Conservation (phyloP, 208 protist species). For the Dictyostelium gargantuum region DNA sequence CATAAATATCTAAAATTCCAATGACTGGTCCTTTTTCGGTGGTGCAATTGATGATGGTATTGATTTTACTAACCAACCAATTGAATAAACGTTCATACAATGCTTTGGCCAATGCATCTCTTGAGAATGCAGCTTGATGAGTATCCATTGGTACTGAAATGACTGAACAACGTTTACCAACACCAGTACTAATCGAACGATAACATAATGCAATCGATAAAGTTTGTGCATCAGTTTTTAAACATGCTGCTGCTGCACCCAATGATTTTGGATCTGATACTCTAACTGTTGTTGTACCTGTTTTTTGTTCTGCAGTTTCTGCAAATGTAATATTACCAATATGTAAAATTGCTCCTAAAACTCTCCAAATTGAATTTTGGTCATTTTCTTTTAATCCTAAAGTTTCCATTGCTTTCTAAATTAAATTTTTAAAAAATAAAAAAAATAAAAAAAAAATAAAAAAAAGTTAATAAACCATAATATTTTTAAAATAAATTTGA, state of each 20-base stretch:
- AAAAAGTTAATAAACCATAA: neutral
- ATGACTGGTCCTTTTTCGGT: slow-evolving; percentile 87
- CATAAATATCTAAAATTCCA: slow-evolving; percentile 96
- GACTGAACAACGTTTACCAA: slow-evolving; percentile 30
- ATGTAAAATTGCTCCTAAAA: slow-evolving; percentile 93
- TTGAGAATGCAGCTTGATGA: slow-evolving; percentile 71
- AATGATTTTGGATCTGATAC: neutral
- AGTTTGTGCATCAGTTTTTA: slow-evolving; percentile 35
- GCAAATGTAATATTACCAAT: slow-evolving; percentile 92
- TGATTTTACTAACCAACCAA: slow-evolving; percentile 93
- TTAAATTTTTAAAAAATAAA: too few species aligned
- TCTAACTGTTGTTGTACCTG: neutral
- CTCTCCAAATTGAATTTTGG: slow-evolving; percentile 87
- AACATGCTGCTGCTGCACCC: neutral
- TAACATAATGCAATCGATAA: slow-evolving; percentile 31
- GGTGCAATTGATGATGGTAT: slow-evolving; percentile 85
- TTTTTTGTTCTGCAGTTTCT: slow-evolving; percentile 9
- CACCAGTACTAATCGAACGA: slow-evolving; percentile 64
- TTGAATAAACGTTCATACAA: slow-evolving; percentile 95
- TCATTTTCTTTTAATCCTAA: slow-evolving; percentile 89
- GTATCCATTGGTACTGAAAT: slow-evolving; percentile 60
- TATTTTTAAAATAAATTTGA: neutral
- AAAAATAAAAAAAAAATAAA: slow-evolving; percentile 12
- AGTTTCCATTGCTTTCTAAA: slow-evolving; percentile 90
- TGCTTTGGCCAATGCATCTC: slow-evolving; percentile 94